phyloP scores from a whole-genome alignment of 306 rosid species.

The Morella rubra region DNA sequence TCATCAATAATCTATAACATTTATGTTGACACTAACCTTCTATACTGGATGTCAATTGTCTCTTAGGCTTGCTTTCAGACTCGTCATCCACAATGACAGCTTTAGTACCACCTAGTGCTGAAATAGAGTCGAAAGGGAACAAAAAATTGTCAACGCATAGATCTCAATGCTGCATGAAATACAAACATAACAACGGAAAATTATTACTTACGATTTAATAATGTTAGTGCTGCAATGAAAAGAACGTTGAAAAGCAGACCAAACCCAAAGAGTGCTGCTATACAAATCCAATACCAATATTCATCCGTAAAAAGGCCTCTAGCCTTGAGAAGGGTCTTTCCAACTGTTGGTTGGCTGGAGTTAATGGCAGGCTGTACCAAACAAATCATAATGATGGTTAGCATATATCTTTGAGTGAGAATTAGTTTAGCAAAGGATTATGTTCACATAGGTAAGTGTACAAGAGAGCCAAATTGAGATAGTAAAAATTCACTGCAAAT shows the following conservation, averaged over 20 bases:
- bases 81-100: slow-evolving; percentile 47
- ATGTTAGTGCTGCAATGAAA: slow-evolving; percentile 56
- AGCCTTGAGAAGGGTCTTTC: slow-evolving; percentile 53
- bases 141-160: slow-evolving; percentile 1
- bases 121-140: slow-evolving; percentile 16
- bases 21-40: slow-evolving; percentile 3
- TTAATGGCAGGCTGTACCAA: slow-evolving; percentile 5
- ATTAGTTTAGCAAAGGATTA: not conserved
- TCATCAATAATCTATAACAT: not conserved
- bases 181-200: slow-evolving; percentile 4
- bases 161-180: not conserved
- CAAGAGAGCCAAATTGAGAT: not conserved
- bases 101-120: slow-evolving; percentile 56
- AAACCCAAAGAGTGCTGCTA: slow-evolving; percentile 64
- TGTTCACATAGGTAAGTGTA: not conserved
- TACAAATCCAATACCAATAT: slow-evolving; percentile 69
- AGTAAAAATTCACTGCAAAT: not conserved
- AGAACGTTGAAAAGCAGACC: slow-evolving; percentile 59
- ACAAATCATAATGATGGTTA: not conserved
- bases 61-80: slow-evolving; percentile 23
- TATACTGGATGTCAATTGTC: slow-evolving; percentile 14
- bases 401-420: not conserved
- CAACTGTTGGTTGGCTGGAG: slow-evolving; percentile 48
- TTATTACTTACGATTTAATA: slow-evolving; percentile 54
- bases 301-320: slow-evolving; percentile 60